Percentiles rank a stretch among this genome's conserved stretches.
These are phyloP conservation scores for Kodamaea kaohsiungensis DNA, from an alignment of 805 yeast genomes.

Conservation along the genomic window DNA sequence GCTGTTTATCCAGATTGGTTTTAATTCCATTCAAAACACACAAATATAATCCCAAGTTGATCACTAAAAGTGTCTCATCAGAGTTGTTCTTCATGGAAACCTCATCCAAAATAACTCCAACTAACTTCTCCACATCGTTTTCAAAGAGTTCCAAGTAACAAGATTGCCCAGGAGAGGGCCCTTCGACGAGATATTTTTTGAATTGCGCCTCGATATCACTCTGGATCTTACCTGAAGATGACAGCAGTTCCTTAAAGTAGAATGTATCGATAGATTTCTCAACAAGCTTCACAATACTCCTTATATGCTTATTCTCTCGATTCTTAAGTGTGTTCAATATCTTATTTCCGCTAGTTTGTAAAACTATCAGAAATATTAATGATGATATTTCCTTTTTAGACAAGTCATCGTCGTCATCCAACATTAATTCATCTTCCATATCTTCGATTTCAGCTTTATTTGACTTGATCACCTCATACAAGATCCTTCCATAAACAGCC, in stretches of 20 bases:
- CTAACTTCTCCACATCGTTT: neutral
- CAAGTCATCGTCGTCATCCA: neutral
- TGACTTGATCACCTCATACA: conserved; percentile 27
- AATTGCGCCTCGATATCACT: conserved; percentile 6
- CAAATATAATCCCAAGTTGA: conserved; percentile 24
- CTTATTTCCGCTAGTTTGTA: conserved; percentile 23
- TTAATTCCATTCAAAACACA: conserved; percentile 19
- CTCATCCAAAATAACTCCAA: conserved; percentile 3
- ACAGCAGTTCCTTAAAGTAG: conserved; percentile 4
- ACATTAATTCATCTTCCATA: conserved; percentile 11
- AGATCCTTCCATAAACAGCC: conserved; percentile 18
- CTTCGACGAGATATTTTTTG: conserved; percentile 1
- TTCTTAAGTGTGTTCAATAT: conserved; percentile 18
- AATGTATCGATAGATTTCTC: conserved; percentile 12
- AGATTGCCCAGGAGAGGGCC: neutral
- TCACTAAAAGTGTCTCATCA: conserved; percentile 27
- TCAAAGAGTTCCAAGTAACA: conserved; percentile 3
- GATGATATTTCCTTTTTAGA: conserved; percentile 14
- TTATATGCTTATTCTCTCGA: conserved; percentile 14
- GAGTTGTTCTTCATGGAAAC: conserved; percentile 17
- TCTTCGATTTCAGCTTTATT: conserved; percentile 16
- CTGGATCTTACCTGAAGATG: neutral
- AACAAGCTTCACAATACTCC: conserved; percentile 15
- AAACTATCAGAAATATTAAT: conserved; percentile 24
- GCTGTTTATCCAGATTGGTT: conserved; percentile 18